A percentile compares a stretch with the other conserved stretches of the same genome.
These are phyloP conservation scores for Jaminaea rosea DNA, from an alignment of 1,284 basidiomycete genomes.

Conservation along the genomic window DNA sequence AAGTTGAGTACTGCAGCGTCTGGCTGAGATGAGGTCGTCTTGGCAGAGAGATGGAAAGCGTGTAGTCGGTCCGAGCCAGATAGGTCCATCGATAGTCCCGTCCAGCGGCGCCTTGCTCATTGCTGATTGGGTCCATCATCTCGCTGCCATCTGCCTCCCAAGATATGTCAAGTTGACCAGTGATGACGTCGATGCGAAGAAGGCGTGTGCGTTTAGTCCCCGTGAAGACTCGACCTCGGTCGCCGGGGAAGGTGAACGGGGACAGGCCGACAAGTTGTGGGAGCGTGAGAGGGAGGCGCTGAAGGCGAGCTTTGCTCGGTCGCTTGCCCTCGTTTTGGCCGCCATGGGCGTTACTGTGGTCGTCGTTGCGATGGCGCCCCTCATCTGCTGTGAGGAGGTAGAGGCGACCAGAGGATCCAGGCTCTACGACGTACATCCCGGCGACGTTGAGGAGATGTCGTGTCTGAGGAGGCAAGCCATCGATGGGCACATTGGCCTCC, in stretches of 20 bases:
- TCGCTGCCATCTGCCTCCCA: constrained; percentile 50
- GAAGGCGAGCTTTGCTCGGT: constrained; percentile 46
- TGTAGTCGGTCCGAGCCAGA: constrained; percentile 29
- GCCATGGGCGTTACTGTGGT: constrained; percentile 7
- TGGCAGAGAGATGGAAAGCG: constrained; percentile 41
- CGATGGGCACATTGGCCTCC: constrained; percentile 39
- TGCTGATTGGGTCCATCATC: background rate
- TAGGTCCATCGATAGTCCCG: constrained; percentile 13
- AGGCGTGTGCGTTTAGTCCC: constrained; percentile 75
- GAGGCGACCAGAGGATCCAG: constrained; percentile 71
- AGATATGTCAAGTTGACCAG: constrained; percentile 67
- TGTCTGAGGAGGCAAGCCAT: background rate
- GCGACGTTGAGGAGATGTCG: constrained; percentile 49
- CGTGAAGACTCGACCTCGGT: constrained; percentile 67
- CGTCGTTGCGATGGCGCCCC: constrained; percentile 1
- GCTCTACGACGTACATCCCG: constrained; percentile 81
- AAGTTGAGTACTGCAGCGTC: constrained; percentile 40
- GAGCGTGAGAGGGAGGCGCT: constrained; percentile 75
- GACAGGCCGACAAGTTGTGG: constrained; percentile 76
- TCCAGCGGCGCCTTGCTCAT: background rate
- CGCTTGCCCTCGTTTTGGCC: too few relatives aligned
- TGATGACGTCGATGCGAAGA: constrained; percentile 69
- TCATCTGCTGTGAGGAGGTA: constrained; percentile 60
- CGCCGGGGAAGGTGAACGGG: constrained; percentile 66
- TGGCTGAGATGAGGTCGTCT: constrained; percentile 29